A percentile compares a stretch with the other conserved stretches of the same genome.
Conservation (phyloP, 2,329 filamentous ascomycete genomes). For the Neonectria magnoliae region DNA sequence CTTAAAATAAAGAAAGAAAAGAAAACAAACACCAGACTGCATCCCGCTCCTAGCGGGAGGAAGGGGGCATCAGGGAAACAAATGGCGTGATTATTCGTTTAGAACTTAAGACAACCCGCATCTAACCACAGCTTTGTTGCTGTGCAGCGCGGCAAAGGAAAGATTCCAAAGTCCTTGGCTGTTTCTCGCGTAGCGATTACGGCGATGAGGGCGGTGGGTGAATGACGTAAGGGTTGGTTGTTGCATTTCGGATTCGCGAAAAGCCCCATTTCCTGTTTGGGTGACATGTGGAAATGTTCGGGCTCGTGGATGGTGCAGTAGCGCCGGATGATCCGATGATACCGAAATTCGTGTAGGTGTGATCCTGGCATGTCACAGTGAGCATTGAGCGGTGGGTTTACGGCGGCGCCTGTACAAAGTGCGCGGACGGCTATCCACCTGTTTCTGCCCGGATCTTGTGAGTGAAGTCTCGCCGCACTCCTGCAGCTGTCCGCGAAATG, state of each 20-base stretch:
- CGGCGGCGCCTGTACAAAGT: background rate
- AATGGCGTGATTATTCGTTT: slow-evolving; percentile 10
- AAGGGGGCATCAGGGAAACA: background rate
- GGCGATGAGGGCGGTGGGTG: slow-evolving; percentile 19
- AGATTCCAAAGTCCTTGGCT: background rate
- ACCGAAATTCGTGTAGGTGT: slow-evolving; percentile 20
- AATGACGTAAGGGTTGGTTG: slow-evolving; percentile 37
- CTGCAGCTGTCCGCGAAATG: slow-evolving; percentile 22
- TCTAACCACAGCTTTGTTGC: background rate
- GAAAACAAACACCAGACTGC: slow-evolving; percentile 1
- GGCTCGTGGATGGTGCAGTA: slow-evolving; percentile 24
- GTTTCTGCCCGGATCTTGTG: slow-evolving; percentile 11
- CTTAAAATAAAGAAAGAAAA: background rate
- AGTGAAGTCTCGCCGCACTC: background rate
- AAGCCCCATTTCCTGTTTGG: slow-evolving; percentile 29
- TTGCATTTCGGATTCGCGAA: slow-evolving; percentile 7
- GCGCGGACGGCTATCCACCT: slow-evolving; percentile 10
- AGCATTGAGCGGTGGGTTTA: background rate
- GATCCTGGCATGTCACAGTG: slow-evolving; percentile 13
- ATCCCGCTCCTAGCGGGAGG: slow-evolving; percentile 4
- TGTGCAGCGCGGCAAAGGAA: background rate
- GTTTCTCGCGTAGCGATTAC: background rate
- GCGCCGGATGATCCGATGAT: slow-evolving; percentile 32
- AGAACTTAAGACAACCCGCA: background rate
- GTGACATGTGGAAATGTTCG: slow-evolving; percentile 24